Percentiles rank a stretch among this genome's conserved stretches.
Evolutionary conservation across 208 protist genomes (phyloP).

Genomic region (Strigomonas oncopelti): DNA sequence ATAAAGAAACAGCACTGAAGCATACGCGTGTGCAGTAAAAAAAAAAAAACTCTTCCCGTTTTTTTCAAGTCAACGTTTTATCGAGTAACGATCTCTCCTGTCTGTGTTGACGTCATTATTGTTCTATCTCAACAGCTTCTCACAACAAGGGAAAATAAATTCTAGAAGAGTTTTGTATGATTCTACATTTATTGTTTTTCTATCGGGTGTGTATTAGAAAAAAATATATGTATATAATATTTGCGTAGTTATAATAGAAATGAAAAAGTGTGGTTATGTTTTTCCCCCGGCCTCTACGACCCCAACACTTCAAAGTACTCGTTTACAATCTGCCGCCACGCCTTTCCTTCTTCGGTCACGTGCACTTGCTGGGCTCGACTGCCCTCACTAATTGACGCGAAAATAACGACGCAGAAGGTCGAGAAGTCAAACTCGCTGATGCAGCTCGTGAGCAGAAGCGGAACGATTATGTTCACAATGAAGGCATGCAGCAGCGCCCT

Average conservation of each 20-base stretch:
- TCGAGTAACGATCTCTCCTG: too few relatives aligned
- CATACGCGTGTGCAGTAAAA: constrained; percentile 12
- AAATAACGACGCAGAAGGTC: constrained; percentile 51
- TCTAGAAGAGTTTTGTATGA: constrained; percentile 6
- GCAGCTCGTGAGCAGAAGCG: constrained; percentile 34
- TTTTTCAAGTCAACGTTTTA: too few relatives aligned
- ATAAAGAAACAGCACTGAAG: constrained; percentile 1
- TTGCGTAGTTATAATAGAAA: too few relatives aligned
- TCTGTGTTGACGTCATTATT: neutral
- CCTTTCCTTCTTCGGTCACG: constrained; percentile 11
- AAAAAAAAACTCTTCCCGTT: constrained; percentile 10
- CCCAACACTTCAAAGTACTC: constrained; percentile 46
- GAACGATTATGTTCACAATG: constrained; percentile 61
- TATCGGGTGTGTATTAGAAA: neutral
- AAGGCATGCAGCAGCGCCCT: constrained; percentile 40
- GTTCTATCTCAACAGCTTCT: neutral
- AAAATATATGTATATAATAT: constrained; percentile 3
- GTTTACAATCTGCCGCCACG: constrained; percentile 44
- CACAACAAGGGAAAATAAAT: constrained; percentile 12
- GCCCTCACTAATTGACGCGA: constrained; percentile 33
- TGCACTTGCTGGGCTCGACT: constrained; percentile 6
- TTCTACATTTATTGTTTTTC: neutral
- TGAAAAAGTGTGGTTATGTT: too few relatives aligned
- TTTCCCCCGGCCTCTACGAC: constrained; percentile 14
- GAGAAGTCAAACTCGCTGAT: constrained; percentile 60